Conservation (phyloP, 495 filamentous ascomycete species). For the Daldinia caldariorum region DNA sequence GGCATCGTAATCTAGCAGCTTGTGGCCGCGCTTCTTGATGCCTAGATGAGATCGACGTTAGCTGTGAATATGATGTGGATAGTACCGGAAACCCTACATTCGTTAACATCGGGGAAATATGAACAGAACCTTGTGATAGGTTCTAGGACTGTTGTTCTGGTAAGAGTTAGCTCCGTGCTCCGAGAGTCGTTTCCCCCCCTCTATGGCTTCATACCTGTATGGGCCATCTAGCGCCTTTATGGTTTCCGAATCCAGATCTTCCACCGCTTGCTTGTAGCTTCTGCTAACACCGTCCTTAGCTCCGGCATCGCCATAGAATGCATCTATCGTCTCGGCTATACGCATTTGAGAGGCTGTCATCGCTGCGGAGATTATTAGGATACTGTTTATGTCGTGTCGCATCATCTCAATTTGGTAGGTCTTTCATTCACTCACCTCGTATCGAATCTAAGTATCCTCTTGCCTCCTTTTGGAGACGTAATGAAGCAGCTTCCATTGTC, state of each 20-base stretch:
- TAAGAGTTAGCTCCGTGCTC: conserved; percentile 5
- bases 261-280: conserved; percentile 97
- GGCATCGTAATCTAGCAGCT: conserved; percentile 96
- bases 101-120: conserved; percentile 99
- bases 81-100: conserved; percentile 68
- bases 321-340: conserved; percentile 98
- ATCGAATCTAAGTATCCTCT: conserved; percentile 97
- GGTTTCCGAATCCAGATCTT: conserved; percentile 96
- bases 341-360: conserved; percentile 99
- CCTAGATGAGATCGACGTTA: conserved; percentile 54
- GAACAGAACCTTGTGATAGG: conserved; percentile 95
- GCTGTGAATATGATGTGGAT: neutral
- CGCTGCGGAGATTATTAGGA: conserved; percentile 60
- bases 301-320: conserved; percentile 97
- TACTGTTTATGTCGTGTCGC: neutral
- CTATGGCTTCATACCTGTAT: conserved; percentile 69
- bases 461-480: conserved; percentile 93
- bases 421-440: conserved; percentile 67
- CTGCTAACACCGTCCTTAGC: conserved; percentile 92
- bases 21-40: conserved; percentile 98
- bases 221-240: conserved; percentile 99
- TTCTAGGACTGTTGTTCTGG: conserved; percentile 88
- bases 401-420: neutral
- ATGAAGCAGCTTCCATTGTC: conserved; percentile 93
- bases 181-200: neutral